Percentiles rank a stretch among this genome's conserved stretches.
Conservation (phyloP, 2,329 filamentous ascomycete genomes). For the Helminthosporium solani region DNA sequence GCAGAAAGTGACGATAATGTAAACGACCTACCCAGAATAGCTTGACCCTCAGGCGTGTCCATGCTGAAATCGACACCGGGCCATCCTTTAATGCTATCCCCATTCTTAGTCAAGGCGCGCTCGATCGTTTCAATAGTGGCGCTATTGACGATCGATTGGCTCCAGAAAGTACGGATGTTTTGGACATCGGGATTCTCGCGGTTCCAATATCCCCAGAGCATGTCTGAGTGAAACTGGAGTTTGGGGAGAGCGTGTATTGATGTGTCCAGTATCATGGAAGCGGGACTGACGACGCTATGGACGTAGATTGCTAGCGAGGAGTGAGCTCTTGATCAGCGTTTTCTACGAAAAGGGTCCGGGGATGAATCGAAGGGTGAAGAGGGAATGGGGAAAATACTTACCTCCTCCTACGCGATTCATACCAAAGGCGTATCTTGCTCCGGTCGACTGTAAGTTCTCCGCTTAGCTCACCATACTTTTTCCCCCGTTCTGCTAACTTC, state of each 20-base stretch:
- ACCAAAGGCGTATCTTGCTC: slow-evolving; percentile 1
- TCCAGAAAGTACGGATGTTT: slow-evolving; percentile 21
- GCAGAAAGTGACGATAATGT: too few species aligned
- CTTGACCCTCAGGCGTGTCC: slow-evolving; percentile 14
- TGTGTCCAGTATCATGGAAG: slow-evolving; percentile 1
- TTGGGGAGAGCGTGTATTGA: slow-evolving; percentile 12
- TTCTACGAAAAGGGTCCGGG: too few species aligned
- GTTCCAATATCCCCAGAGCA: slow-evolving; percentile 21
- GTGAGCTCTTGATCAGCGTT: not conserved
- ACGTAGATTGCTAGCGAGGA: slow-evolving; percentile 7
- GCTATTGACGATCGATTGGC: slow-evolving; percentile 20
- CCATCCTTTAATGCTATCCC: slow-evolving; percentile 13
- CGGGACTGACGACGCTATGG: not conserved
- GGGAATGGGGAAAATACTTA: not conserved
- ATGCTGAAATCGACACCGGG: slow-evolving; percentile 17
- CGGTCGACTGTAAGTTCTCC: too few species aligned
- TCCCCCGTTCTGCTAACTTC: too few species aligned
- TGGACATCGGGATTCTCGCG: slow-evolving; percentile 9
- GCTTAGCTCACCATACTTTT: too few species aligned
- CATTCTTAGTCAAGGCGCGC: slow-evolving; percentile 8
- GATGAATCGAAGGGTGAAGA: not conserved
- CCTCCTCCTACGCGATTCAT: slow-evolving; percentile 9
- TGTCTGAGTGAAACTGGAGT: slow-evolving; percentile 17
- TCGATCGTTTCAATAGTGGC: slow-evolving; percentile 18
- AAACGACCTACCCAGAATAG: slow-evolving; percentile 15